Evolutionary conservation across 805 yeast species (phyloP).

Genomic region (Candida quercuum): DNA sequence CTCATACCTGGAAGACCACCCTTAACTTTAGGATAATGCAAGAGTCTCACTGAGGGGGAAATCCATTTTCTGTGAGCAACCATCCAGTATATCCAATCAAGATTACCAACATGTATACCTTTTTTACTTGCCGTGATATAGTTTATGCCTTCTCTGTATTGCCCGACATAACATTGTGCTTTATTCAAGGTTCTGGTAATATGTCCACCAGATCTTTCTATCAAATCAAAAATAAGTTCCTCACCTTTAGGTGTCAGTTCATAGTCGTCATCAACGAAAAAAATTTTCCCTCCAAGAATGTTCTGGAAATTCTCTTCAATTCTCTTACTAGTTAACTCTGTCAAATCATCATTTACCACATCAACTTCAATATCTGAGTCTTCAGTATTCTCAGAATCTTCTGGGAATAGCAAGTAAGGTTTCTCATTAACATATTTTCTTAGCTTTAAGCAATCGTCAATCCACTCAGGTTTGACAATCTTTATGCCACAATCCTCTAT

Average conservation of each 20-base stretch:
- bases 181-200: slow-evolving; percentile 25
- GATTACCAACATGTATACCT: slow-evolving; percentile 50
- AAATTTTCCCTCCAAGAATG: slow-evolving; percentile 38
- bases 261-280: slow-evolving; percentile 53
- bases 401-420: slow-evolving; percentile 35
- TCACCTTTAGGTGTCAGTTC: slow-evolving; percentile 40
- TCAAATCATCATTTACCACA: no score
- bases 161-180: slow-evolving; percentile 55
- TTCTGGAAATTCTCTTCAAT: no score
- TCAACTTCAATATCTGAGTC: slow-evolving; percentile 8
- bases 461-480: slow-evolving; percentile 76
- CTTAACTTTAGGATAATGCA: slow-evolving; percentile 62
- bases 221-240: slow-evolving; percentile 36
- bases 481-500: slow-evolving; percentile 38
- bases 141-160: slow-evolving; percentile 52
- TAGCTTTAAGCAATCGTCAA: slow-evolving; percentile 59
- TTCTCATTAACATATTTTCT: slow-evolving; percentile 46
- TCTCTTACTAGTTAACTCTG: no score
- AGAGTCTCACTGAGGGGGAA: slow-evolving; percentile 47
- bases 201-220: slow-evolving; percentile 51
- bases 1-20: slow-evolving; percentile 49
- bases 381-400: slow-evolving; percentile 4
- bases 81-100: slow-evolving; percentile 74
- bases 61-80: slow-evolving; percentile 49
- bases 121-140: slow-evolving; percentile 41